A percentile compares a stretch with the other conserved stretches of the same genome.
These are phyloP conservation scores for Xerocomellus chrysenteron DNA, from an alignment of 768 basidiomycete species.

Conservation along the genomic window DNA sequence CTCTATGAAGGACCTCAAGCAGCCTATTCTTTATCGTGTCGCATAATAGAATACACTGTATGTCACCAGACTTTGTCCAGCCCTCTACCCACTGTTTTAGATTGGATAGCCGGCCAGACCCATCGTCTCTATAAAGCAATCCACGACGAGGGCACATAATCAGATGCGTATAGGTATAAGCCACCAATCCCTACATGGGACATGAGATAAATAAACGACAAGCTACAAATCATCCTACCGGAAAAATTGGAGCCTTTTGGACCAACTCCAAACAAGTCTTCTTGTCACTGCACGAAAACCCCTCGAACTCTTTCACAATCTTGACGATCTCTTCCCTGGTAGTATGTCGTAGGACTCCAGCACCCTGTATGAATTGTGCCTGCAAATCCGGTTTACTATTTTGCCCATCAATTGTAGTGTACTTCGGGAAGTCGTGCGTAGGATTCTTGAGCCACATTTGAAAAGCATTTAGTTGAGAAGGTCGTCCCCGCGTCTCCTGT, in stretches of 20 bases:
- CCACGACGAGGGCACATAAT: slow-evolving; percentile 12
- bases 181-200: slow-evolving; percentile 23
- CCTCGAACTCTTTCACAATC: slow-evolving; percentile 21
- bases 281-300: slow-evolving; percentile 1
- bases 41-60: slow-evolving; percentile 14
- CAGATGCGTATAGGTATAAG: slow-evolving; percentile 30
- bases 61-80: slow-evolving; percentile 6
- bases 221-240: slow-evolving; percentile 13
- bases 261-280: slow-evolving; percentile 16
- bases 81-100: slow-evolving; percentile 8
- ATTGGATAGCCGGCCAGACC: slow-evolving; percentile 3
- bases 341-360: slow-evolving; percentile 12
- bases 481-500: not conserved
- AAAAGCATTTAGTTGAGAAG: slow-evolving; percentile 12
- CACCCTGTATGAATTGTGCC: not conserved
- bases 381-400: not conserved
- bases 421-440: not conserved
- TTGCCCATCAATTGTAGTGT: slow-evolving; percentile 23
- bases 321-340: slow-evolving; percentile 13
- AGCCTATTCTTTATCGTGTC: slow-evolving; percentile 10
- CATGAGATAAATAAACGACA: slow-evolving; percentile 6
- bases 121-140: slow-evolving; percentile 9
- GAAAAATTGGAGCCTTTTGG: slow-evolving; percentile 20
- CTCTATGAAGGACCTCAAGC: slow-evolving; percentile 15
- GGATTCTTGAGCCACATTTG: slow-evolving; percentile 10